Percentiles rank a stretch among this genome's conserved stretches.
phyloP scores from a whole-genome alignment of 2,329 filamentous ascomycete species.

The Aureobasidium sp. region DNA sequence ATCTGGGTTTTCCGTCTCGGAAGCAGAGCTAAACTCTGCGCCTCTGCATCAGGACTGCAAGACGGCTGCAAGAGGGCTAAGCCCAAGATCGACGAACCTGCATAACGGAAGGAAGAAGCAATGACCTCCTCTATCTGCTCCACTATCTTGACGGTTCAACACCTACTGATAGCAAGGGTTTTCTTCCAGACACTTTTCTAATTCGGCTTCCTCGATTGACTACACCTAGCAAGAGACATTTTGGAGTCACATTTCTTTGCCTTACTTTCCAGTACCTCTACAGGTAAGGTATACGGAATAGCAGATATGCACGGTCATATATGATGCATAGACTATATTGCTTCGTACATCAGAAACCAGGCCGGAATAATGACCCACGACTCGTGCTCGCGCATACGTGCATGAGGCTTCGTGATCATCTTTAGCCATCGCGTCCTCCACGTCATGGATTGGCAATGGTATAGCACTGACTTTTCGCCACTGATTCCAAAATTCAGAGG shows the following conservation, averaged over 20 bases:
- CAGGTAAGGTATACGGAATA: neutral
- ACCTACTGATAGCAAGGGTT: neutral
- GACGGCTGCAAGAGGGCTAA: neutral
- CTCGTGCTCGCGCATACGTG: neutral
- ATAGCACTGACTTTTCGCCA: neutral
- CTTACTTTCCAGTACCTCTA: no score
- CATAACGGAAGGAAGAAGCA: neutral
- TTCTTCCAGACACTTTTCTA: neutral
- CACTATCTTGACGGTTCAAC: neutral
- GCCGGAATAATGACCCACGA: neutral
- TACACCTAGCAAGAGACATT: neutral
- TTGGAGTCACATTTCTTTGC: neutral
- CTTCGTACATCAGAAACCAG: neutral
- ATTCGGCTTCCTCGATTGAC: neutral
- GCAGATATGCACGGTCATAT: neutral
- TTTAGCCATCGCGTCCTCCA: neutral
- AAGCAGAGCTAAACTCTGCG: neutral
- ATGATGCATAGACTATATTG: neutral
- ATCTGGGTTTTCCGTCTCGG: neutral
- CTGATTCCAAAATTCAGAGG: neutral
- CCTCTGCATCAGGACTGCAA: neutral
- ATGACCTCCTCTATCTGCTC: neutral
- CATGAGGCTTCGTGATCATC: neutral
- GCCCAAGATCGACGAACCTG: constrained; percentile 13
- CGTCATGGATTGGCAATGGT: neutral